Percentiles rank a stretch among this genome's conserved stretches.
phyloP scores from a whole-genome alignment of 768 basidiomycete genomes.

The Mycena rebaudengoi region DNA sequence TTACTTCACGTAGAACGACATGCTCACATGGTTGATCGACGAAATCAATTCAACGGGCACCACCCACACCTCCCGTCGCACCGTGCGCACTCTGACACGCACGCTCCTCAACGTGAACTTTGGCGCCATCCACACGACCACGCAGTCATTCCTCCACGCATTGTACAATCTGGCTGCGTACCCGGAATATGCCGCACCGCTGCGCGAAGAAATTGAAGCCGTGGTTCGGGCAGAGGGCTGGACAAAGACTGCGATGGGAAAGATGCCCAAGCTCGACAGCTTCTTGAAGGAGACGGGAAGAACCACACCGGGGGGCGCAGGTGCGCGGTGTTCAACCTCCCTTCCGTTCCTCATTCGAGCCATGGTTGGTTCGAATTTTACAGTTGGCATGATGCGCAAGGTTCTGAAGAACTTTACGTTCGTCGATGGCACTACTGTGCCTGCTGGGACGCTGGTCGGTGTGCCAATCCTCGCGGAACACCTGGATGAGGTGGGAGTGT shows the following conservation, averaged over 20 bases:
- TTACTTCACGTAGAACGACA: slow-evolving; percentile 45
- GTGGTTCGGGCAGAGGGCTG: slow-evolving; percentile 39
- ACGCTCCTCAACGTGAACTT: slow-evolving; percentile 37
- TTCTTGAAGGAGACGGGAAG: slow-evolving; percentile 47
- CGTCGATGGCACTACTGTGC: slow-evolving; percentile 52
- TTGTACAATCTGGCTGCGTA: slow-evolving; percentile 38
- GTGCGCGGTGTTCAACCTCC: background rate
- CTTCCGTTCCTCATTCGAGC: background rate
- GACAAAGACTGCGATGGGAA: slow-evolving; percentile 34
- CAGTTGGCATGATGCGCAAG: slow-evolving; percentile 40
- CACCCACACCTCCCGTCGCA: slow-evolving; percentile 1
- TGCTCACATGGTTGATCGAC: slow-evolving; percentile 45
- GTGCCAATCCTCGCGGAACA: slow-evolving; percentile 42
- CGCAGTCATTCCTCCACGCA: slow-evolving; percentile 19
- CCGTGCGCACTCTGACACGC: slow-evolving; percentile 12
- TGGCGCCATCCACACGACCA: slow-evolving; percentile 25
- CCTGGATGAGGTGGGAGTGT: slow-evolving; percentile 29
- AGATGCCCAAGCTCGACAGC: slow-evolving; percentile 43
- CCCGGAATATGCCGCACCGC: slow-evolving; percentile 32
- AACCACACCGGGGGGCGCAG: slow-evolving; percentile 25
- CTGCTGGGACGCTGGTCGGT: slow-evolving; percentile 45
- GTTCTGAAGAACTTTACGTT: slow-evolving; percentile 50
- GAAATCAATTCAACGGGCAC: too few species aligned
- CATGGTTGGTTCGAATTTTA: too few species aligned
- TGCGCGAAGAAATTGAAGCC: slow-evolving; percentile 42